These are phyloP conservation scores for Talaromyces marneffei DNA, from an alignment of 2,329 filamentous ascomycete genomes.

Conservation along the genomic window DNA sequence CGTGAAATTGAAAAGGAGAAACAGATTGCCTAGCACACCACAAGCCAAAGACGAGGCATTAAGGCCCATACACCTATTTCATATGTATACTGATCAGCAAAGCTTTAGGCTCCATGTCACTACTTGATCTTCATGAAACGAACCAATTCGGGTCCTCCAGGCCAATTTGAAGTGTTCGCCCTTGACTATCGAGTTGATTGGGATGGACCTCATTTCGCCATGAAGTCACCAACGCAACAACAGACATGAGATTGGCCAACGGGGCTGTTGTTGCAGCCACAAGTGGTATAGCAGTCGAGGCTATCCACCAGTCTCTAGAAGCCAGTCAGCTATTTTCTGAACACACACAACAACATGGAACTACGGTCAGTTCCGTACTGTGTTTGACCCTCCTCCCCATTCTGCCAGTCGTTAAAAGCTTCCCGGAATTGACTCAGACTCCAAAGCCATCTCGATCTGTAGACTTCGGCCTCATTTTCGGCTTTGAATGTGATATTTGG, in stretches of 20 bases:
- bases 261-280: conserved; percentile 79
- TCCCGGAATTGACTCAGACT: conserved; percentile 20
- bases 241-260: conserved; percentile 79
- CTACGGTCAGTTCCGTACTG: conserved; percentile 18
- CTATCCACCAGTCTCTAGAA: conserved; percentile 44
- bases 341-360: background rate
- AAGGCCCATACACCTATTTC: conserved; percentile 58
- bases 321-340: background rate
- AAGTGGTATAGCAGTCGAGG: conserved; percentile 59
- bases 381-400: conserved; percentile 39
- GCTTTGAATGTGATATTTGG: conserved; percentile 1
- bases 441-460: conserved; percentile 9
- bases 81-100: background rate
- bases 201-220: conserved; percentile 59
- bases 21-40: conserved; percentile 72
- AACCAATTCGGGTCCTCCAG: conserved; percentile 67
- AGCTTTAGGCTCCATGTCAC: background rate
- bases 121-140: conserved; percentile 15
- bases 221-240: conserved; percentile 73
- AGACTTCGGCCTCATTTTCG: background rate
- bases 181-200: conserved; percentile 44
- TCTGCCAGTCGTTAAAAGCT: conserved; percentile 29
- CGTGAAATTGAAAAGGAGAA: conserved; percentile 82
- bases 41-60: conserved; percentile 73
- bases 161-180: conserved; percentile 45